Conservation (phyloP, 2,329 filamentous ascomycete genomes). For the Aspergillus sp. region DNA sequence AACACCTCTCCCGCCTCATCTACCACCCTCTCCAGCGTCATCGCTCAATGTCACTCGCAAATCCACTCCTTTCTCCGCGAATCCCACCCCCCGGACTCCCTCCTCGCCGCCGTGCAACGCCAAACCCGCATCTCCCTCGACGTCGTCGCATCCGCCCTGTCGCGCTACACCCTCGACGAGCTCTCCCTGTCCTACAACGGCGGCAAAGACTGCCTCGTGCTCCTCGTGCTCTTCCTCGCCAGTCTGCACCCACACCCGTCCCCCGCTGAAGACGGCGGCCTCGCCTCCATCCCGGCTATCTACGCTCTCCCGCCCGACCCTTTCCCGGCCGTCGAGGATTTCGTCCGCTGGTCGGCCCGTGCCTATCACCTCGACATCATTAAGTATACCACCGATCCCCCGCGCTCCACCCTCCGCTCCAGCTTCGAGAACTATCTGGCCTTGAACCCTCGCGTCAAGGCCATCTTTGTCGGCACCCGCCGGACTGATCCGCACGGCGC, state of each 20-base stretch:
- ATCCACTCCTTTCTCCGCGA: conserved; percentile 65
- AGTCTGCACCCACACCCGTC: conserved; percentile 51
- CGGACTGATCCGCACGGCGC: conserved; percentile 90
- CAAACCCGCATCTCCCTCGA: conserved; percentile 71
- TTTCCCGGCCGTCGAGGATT: conserved; percentile 81
- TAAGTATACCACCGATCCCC: conserved; percentile 65
- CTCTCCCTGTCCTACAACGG: conserved; percentile 94
- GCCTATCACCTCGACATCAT: conserved; percentile 73
- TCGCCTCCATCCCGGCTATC: conserved; percentile 66
- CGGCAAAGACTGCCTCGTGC: conserved; percentile 94
- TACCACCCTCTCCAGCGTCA: conserved; percentile 53
- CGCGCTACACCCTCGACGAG: conserved; percentile 71
- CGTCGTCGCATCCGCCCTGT: conserved; percentile 72
- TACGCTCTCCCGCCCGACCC: conserved; percentile 85
- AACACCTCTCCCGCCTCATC: conserved; percentile 2
- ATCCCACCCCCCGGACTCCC: conserved; percentile 53
- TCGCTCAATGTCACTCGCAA: conserved; percentile 61
- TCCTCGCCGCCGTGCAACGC: conserved; percentile 63
- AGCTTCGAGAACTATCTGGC: conserved; percentile 74
- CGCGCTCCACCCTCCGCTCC: conserved; percentile 62
- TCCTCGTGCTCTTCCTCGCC: conserved; percentile 81
- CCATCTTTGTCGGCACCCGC: conserved; percentile 83
- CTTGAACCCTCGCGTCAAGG: conserved; percentile 55
- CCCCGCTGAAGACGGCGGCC: conserved; percentile 6
- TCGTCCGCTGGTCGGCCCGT: conserved; percentile 65